phyloP scores from a whole-genome alignment of 148 eudicot genomes.

The Arctostaphylos glauca region DNA sequence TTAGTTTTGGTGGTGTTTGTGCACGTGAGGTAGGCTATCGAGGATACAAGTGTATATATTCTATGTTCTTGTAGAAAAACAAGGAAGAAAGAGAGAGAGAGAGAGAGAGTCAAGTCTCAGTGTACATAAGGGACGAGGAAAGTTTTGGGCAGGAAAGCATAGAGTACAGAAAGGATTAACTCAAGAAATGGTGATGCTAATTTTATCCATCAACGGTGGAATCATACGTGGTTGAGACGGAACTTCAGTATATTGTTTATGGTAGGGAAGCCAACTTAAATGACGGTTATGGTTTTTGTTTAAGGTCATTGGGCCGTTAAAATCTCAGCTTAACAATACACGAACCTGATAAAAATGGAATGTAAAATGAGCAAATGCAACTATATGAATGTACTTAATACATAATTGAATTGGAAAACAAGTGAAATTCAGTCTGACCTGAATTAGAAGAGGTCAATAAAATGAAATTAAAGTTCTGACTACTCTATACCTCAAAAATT shows the following conservation, averaged over 20 bases:
- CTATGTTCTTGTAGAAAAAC: background rate
- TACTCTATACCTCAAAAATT: background rate
- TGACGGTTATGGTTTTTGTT: background rate
- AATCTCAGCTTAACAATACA: background rate
- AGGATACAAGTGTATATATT: background rate
- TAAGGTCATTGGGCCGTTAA: background rate
- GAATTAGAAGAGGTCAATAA: background rate
- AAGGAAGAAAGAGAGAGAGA: background rate
- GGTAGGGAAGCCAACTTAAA: background rate
- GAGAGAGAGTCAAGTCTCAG: background rate
- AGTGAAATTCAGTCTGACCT: background rate
- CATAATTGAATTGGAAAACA: background rate
- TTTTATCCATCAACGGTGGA: background rate
- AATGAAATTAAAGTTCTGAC: background rate
- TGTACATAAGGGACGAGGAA: background rate
- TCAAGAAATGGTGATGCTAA: background rate
- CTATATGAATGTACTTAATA: background rate
- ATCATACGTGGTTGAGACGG: background rate
- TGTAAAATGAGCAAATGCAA: conserved; percentile 10
- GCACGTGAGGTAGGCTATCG: background rate
- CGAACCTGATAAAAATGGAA: background rate
- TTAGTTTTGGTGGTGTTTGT: background rate
- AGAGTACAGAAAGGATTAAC: background rate
- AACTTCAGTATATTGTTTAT: background rate
- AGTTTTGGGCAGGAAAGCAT: background rate